Base-by-base conservation (phyloP, 495 filamentous ascomycete species). In the Geoglossum glabrum region DNA sequence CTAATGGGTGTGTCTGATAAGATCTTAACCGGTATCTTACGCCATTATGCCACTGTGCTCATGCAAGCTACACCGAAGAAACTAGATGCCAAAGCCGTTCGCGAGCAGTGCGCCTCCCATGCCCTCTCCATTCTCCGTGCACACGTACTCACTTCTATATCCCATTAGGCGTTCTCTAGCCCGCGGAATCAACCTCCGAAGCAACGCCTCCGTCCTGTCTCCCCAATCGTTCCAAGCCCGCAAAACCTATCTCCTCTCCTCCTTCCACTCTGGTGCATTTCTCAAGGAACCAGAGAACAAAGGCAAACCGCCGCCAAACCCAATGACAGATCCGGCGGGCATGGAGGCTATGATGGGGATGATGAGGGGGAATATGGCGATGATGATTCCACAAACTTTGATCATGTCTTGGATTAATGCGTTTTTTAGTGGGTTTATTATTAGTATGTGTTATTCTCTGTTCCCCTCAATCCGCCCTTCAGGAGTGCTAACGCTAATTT, bases 281-380 rank as follows among this genome's bases (percentile, higher is more conserved):
- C 72, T 98, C 28, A 96, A 95, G 69, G 86, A 90, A 62, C 90
- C 87, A 6, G 84, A 87, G 13, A 79, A 74, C 63, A 82, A 82
- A 60, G 90, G 89, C 54, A 85, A 95, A 69, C 84, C 88, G 26
- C 83, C 87, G 13, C 81, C 86, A 54, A 97, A 98, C 70, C 92
- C 93, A 21, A 90, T 97, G 86, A 85, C 83, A 34, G 92, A 98
- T 70, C 92, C 92, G n/a, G 85, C 82, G 54, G 88, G 86, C 52
- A 98, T 97, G 93, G 93, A 97, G 66, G 89, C 86, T 58, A 96
- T 97, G 90, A 97, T 97, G 92, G 90, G 90, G 58, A 94, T 94
- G 88, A 86, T 97, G 81, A 98, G 96, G 80, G 88, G 88, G 55
- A 95, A 98, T 65, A 95, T 98, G 87, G 89, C 90, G 62, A 97